A percentile compares a stretch with the other conserved stretches of the same genome.
These are phyloP conservation scores for Mycoemilia scoparia DNA, from an alignment of 192 early-diverging fungal species.

Conservation along the genomic window DNA sequence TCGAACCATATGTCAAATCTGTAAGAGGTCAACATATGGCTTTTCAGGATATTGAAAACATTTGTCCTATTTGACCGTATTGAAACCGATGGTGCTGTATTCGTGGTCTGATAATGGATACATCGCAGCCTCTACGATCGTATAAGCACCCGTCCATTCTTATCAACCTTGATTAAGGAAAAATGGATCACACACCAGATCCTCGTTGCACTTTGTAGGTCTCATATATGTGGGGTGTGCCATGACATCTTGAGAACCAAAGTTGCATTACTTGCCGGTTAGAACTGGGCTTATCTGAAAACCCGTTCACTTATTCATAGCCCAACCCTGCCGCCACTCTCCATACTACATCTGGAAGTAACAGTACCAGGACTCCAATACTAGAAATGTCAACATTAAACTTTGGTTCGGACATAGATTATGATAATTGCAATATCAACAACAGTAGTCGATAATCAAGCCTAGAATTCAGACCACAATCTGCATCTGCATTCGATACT, in stretches of 20 bases:
- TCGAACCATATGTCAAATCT: slow-evolving; percentile 11
- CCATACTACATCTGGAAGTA: too few relatives aligned
- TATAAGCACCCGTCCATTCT: slow-evolving; percentile 87
- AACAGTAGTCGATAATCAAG: too few relatives aligned
- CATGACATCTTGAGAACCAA: slow-evolving; percentile 96
- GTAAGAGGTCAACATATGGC: slow-evolving; percentile 13
- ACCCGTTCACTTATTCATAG: too few relatives aligned
- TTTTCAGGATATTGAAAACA: slow-evolving; percentile 53
- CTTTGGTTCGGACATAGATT: too few relatives aligned
- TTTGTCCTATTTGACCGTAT: slow-evolving; percentile 60
- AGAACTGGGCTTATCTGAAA: slow-evolving; percentile 87
- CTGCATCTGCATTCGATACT: too few relatives aligned
- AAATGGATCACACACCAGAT: slow-evolving; percentile 91
- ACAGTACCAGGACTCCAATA: too few relatives aligned
- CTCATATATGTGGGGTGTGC: slow-evolving; percentile 50
- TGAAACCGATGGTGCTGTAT: slow-evolving; percentile 81
- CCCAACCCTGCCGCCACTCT: too few relatives aligned
- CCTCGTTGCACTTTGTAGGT: slow-evolving; percentile 55
- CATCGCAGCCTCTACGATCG: slow-evolving; percentile 92
- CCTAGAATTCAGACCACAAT: too few relatives aligned
- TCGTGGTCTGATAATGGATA: slow-evolving; percentile 73
- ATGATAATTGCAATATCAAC: too few relatives aligned
- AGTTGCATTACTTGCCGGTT: slow-evolving; percentile 81
- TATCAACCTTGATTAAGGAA: slow-evolving; percentile 60
- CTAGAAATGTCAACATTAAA: too few relatives aligned